Conservation (phyloP, 225 moss, liverwort and hornwort species). For the Thuidium tamariscinum region DNA sequence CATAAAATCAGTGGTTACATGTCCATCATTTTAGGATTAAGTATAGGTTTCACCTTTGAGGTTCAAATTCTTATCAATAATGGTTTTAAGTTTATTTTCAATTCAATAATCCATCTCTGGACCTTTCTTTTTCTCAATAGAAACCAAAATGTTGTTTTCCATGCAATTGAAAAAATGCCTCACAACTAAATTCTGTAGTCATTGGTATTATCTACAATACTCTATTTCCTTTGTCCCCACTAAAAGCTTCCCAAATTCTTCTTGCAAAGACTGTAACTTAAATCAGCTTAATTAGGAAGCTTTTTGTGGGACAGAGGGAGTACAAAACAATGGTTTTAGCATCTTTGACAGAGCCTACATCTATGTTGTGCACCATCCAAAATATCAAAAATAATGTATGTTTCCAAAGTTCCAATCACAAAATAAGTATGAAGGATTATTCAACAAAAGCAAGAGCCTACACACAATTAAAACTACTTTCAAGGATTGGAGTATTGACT, state of each 20-base stretch:
- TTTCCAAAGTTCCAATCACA: background rate
- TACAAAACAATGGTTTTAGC: too few relatives aligned
- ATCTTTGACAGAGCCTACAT: too few relatives aligned
- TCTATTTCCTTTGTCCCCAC: too few relatives aligned
- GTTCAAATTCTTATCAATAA: background rate
- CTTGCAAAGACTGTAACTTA: too few relatives aligned
- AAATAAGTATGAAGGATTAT: background rate
- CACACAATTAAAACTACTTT: background rate
- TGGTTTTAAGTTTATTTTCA: background rate
- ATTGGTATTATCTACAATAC: too few relatives aligned
- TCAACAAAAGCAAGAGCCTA: background rate
- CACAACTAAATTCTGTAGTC: too few relatives aligned
- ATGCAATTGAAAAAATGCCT: background rate
- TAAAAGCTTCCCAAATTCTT: too few relatives aligned
- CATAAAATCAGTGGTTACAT: too few relatives aligned
- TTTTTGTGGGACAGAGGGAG: too few relatives aligned
- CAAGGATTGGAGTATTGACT: background rate
- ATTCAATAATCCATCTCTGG: background rate
- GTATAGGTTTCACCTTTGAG: background rate
- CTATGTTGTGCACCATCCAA: background rate
- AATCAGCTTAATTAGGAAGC: too few relatives aligned
- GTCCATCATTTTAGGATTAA: too few relatives aligned
- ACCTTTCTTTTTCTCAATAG: too few relatives aligned
- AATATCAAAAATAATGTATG: background rate
- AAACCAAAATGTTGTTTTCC: background rate